Percentiles rank a stretch among this genome's conserved stretches.
These are phyloP conservation scores for Colletotrichum sp. DNA, from an alignment of 2,329 filamentous ascomycete species.

Conservation along the genomic window DNA sequence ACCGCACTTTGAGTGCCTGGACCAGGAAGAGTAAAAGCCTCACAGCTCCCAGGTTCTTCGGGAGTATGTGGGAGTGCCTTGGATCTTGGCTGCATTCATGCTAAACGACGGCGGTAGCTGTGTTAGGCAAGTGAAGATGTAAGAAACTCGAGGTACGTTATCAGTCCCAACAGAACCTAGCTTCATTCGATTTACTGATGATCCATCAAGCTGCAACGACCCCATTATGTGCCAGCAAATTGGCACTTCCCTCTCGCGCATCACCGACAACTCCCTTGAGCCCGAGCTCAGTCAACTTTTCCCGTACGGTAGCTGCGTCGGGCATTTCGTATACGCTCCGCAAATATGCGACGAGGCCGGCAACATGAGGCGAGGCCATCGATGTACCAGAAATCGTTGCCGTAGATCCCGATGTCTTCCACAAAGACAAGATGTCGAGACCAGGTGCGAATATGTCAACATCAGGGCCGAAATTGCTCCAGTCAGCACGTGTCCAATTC, in stretches of 20 bases:
- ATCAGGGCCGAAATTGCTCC: background rate
- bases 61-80: background rate
- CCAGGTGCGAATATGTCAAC: background rate
- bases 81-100: background rate
- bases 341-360: background rate
- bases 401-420: background rate
- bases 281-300: background rate
- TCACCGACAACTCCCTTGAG: background rate
- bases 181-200: background rate
- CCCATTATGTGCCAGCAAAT: background rate
- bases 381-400: background rate
- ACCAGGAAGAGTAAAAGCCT: slow-evolving; percentile 5
- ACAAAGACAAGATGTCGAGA: background rate
- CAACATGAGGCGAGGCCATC: background rate
- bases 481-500: background rate
- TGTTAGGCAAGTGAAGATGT: background rate
- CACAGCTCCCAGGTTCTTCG: background rate
- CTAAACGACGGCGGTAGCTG: background rate
- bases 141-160: background rate
- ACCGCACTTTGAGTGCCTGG: slow-evolving; percentile 23
- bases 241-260: background rate
- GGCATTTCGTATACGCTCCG: background rate
- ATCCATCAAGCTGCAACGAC: background rate
- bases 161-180: background rate
- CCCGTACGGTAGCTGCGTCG: background rate